Percentiles rank a stretch among this genome's conserved stretches.
phyloP scores from a whole-genome alignment of 306 rosid genomes.

The Trifolium pratense region DNA sequence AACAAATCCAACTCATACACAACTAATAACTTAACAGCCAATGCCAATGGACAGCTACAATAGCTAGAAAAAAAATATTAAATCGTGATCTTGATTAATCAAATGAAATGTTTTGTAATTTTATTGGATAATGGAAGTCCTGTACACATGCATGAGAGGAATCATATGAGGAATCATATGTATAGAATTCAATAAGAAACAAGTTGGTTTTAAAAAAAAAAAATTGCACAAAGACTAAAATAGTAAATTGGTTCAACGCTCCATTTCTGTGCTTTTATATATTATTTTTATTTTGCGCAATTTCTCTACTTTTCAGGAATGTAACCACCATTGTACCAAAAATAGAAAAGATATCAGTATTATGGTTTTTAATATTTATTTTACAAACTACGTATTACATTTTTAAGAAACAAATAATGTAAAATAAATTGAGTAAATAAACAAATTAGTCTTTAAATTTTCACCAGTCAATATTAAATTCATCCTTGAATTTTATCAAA shows the following conservation, averaged over 20 bases:
- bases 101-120: background rate
- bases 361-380: no score
- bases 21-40: background rate
- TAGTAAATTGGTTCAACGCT: background rate
- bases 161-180: background rate
- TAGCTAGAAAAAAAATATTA: background rate
- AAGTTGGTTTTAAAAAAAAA: background rate
- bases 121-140: background rate
- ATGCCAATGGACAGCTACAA: conserved; percentile 1
- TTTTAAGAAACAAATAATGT: no score
- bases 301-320: no score
- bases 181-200: background rate
- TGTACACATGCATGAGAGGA: conserved; percentile 14
- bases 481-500: no score
- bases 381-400: no score
- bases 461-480: no score
- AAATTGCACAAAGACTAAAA: background rate
- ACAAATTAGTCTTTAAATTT: no score
- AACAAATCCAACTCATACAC: conserved; percentile 15
- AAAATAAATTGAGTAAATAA: no score
- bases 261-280: background rate
- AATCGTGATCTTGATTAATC: background rate
- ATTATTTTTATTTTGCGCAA: no score
- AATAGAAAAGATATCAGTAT: no score
- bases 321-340: no score